phyloP scores from a whole-genome alignment of 2,329 filamentous ascomycete genomes.

The Ophiostoma fasciatum region DNA sequence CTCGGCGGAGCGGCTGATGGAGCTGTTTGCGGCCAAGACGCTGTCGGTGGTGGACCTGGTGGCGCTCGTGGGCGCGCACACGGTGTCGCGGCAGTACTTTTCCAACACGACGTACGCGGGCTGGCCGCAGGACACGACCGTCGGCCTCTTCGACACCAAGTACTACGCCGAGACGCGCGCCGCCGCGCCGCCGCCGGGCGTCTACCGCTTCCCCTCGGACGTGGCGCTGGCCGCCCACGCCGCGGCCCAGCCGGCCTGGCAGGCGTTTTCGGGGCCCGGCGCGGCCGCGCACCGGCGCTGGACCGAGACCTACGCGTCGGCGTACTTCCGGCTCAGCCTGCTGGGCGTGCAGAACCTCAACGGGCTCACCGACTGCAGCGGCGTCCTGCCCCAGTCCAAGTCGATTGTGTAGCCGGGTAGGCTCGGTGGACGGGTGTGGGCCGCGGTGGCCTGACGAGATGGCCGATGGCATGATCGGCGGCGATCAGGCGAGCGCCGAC shows the following conservation, averaged over 20 bases:
- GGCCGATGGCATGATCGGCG: too few species aligned
- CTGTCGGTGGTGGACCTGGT: constrained; percentile 33
- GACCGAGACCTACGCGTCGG: constrained; percentile 29
- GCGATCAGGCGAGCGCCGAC: too few species aligned
- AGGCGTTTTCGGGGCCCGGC: constrained; percentile 18
- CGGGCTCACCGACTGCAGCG: constrained; percentile 37
- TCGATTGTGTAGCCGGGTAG: too few species aligned
- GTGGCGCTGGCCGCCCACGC: constrained; percentile 23
- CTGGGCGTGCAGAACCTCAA: constrained; percentile 44
- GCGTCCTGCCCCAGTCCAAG: constrained; percentile 25
- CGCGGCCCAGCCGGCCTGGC: constrained; percentile 21
- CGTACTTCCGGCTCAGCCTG: constrained; percentile 39
- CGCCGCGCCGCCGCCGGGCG: constrained; percentile 16
- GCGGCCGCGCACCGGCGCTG: constrained; percentile 22
- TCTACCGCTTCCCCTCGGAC: constrained; percentile 28
- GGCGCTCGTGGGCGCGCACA: constrained; percentile 40
- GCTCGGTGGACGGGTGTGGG: too few species aligned
- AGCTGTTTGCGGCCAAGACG: constrained; percentile 34
- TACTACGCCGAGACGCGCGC: constrained; percentile 28
- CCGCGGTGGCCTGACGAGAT: too few species aligned
- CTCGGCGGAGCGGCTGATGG: constrained; percentile 25
- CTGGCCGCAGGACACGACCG: constrained; percentile 31
- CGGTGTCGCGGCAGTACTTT: constrained; percentile 30
- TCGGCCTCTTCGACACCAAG: constrained; percentile 32
- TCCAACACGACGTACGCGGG: constrained; percentile 24